phyloP scores from a whole-genome alignment of 176 grass and related monocot species.

The Aegilops speltoides region DNA sequence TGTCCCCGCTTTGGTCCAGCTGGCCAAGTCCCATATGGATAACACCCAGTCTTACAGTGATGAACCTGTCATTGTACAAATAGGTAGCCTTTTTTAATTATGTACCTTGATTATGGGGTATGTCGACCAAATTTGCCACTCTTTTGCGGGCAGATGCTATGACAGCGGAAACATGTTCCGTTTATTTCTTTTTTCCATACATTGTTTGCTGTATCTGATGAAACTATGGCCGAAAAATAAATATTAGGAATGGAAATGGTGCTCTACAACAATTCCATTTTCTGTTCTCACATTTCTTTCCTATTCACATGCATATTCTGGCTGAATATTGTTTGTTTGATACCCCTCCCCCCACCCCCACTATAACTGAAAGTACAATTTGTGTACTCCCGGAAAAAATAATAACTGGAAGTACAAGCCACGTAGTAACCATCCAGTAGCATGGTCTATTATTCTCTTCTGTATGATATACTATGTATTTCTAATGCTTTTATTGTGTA shows the following conservation, averaged over 20 bases:
- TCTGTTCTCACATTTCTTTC: not conserved
- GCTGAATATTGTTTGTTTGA: not conserved
- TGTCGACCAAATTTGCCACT: not conserved
- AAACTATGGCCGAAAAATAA: not conserved
- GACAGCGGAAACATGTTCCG: not conserved
- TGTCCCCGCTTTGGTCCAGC: not conserved
- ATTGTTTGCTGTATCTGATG: not conserved
- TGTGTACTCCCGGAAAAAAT: no score
- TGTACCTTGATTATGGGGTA: not conserved
- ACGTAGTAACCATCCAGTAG: not conserved
- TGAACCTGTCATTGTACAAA: not conserved
- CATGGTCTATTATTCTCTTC: not conserved
- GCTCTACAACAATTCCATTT: not conserved
- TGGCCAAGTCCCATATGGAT: constrained; percentile 17
- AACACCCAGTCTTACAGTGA: not conserved
- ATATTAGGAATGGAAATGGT: not conserved
- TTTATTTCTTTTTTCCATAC: not conserved
- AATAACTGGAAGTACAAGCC: not conserved
- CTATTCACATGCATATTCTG: not conserved
- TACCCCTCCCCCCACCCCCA: no score
- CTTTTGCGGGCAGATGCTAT: not conserved
- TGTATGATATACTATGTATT: not conserved
- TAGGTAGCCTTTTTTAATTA: not conserved
- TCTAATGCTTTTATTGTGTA: not conserved
- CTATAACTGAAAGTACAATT: no score